Percentiles rank a stretch among this genome's conserved stretches.
Evolutionary conservation across 805 yeast species (phyloP).

Genomic region (Saccharomycopsis oosterbeekiorum): DNA sequence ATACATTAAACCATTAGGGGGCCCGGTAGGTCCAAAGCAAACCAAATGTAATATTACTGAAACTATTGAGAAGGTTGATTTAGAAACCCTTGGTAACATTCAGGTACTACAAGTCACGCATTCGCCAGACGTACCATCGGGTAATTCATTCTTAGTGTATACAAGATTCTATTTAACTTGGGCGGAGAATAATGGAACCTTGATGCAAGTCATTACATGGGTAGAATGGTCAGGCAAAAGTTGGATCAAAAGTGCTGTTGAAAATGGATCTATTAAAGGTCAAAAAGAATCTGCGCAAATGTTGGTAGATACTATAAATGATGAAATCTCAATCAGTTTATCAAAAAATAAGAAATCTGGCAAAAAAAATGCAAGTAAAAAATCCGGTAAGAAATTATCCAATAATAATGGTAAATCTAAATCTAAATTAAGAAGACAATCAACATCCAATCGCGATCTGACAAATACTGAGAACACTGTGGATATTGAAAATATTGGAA

Average conservation of each 20-base stretch:
- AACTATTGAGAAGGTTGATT: constrained; percentile 31
- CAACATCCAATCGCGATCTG: neutral
- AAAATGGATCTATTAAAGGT: constrained; percentile 64
- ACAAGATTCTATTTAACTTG: constrained; percentile 52
- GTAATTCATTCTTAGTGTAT: constrained; percentile 52
- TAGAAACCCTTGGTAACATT: constrained; percentile 31
- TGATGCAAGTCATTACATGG: constrained; percentile 40
- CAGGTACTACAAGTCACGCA: constrained; percentile 47
- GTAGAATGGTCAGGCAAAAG: constrained; percentile 69
- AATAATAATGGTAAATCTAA: neutral
- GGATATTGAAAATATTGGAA: neutral
- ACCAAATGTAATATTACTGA: constrained; percentile 60
- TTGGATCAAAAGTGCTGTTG: constrained; percentile 71
- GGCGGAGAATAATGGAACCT: constrained; percentile 49
- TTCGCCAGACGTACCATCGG: constrained; percentile 81
- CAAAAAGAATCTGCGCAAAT: constrained; percentile 49
- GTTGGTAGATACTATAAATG: constrained; percentile 37
- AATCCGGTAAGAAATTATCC: neutral
- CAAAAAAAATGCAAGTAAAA: neutral
- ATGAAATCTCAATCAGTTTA: constrained; percentile 6
- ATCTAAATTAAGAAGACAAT: neutral
- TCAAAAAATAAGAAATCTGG: neutral
- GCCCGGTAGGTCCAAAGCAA: constrained; percentile 69
- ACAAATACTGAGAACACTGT: neutral
- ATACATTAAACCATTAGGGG: constrained; percentile 55